Conservation (phyloP, 495 filamentous ascomycete genomes). For the Pseudoneurospora amorphoporcata region DNA sequence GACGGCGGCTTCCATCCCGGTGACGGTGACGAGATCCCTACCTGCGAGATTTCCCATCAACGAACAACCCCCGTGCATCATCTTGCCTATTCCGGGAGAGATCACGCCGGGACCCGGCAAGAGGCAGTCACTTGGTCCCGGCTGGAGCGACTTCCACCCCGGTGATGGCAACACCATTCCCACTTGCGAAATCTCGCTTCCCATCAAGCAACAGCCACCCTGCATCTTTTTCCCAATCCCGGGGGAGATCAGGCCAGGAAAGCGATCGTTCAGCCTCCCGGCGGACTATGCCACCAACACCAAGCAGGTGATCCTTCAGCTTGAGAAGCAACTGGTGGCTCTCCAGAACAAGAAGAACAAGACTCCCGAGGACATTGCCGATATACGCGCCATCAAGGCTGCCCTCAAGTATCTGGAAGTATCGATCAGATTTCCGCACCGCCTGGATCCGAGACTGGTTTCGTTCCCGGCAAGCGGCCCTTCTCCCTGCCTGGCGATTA, state of each 20-base stretch:
- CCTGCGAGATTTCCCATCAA: conserved; percentile 10
- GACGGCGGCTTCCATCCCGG: conserved; percentile 8
- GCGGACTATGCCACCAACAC: conserved; percentile 11
- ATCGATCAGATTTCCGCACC: conserved; percentile 17
- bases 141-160: conserved; percentile 1
- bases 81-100: conserved; percentile 18
- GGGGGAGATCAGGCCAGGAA: not conserved
- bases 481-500: conserved; percentile 2
- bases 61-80: conserved; percentile 15
- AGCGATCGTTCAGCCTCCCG: conserved; percentile 7
- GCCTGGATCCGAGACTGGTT: conserved; percentile 14
- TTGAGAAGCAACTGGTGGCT: conserved; percentile 15
- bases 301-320: conserved; percentile 16
- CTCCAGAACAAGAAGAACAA: conserved; percentile 23
- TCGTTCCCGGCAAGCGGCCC: conserved; percentile 18
- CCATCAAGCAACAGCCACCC: not conserved
- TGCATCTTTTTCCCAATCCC: not conserved
- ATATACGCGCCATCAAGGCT: conserved; percentile 17
- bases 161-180: not conserved
- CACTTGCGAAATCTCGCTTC: not conserved
- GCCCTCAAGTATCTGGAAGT: conserved; percentile 16
- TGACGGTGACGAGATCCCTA: conserved; percentile 1
- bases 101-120: conserved; percentile 8
- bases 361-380: conserved; percentile 11
- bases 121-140: not conserved